Conservation (phyloP, 164 flowering plant species). For the Warburgia ugandensis region DNA sequence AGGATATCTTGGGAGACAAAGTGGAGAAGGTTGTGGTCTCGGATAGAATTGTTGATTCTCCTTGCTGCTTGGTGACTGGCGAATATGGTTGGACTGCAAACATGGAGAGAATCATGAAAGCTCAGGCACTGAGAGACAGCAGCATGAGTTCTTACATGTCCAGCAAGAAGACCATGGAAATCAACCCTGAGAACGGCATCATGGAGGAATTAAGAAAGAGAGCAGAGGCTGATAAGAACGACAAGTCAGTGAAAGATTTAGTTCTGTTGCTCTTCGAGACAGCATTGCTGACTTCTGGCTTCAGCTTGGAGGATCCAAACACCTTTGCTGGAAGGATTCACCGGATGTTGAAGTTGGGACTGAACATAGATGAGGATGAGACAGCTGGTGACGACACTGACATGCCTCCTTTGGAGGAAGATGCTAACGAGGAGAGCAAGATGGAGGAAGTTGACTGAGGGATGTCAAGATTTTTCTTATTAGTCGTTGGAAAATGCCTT, state of each 20-base stretch:
- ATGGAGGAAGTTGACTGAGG: conserved; percentile 25
- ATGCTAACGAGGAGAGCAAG: conserved; percentile 22
- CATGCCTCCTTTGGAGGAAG: conserved; percentile 17
- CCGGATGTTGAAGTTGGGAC: conserved; percentile 17
- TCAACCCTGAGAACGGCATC: conserved; percentile 15
- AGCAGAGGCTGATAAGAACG: conserved; percentile 19
- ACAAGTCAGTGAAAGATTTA: conserved; percentile 19
- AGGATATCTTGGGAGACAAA: conserved; percentile 16
- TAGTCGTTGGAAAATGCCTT: too few relatives aligned
- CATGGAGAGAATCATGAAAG: conserved; percentile 21
- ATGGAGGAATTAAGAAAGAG: conserved; percentile 22
- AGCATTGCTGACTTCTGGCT: conserved; percentile 17
- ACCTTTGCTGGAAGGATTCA: conserved; percentile 16
- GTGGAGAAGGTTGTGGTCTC: conserved; percentile 18
- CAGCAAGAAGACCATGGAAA: conserved; percentile 20
- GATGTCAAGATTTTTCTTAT: too few relatives aligned
- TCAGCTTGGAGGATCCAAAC: conserved; percentile 19
- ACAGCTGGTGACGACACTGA: conserved; percentile 7
- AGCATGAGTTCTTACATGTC: conserved; percentile 19
- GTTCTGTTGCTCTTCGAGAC: conserved; percentile 18
- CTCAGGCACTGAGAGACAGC: conserved; percentile 15
- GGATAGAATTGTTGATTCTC: conserved; percentile 15
- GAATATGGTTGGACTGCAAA: conserved; percentile 20
- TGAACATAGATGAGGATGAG: conserved; percentile 17
- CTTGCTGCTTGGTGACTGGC: conserved; percentile 19